Evolutionary conservation across 805 yeast species (phyloP).

Genomic region (Pichia deserticola): DNA sequence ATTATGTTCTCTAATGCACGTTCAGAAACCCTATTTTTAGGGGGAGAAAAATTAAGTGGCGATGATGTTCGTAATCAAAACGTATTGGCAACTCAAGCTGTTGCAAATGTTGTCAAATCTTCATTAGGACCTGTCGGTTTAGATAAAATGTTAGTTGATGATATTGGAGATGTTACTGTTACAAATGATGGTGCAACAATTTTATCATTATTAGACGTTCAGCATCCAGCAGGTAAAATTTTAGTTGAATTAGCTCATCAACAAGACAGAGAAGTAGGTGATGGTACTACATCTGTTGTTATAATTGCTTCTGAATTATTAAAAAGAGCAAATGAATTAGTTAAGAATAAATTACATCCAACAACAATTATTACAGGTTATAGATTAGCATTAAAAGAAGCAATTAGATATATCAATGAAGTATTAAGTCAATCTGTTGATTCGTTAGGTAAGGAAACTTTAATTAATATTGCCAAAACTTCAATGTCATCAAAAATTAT

Average conservation of each 20-base stretch:
- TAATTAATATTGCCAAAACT: constrained; percentile 89
- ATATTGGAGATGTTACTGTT: constrained; percentile 97
- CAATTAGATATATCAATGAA: constrained; percentile 77
- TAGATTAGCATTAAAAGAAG: constrained; percentile 87
- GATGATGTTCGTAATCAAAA: constrained; percentile 95
- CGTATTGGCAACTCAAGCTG: constrained; percentile 85
- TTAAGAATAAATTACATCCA: constrained; percentile 91
- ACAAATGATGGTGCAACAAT: constrained; percentile 99
- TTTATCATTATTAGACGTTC: constrained; percentile 82
- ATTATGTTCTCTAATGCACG: constrained; percentile 66
- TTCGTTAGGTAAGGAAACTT: constrained; percentile 70
- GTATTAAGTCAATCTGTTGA: constrained; percentile 78
- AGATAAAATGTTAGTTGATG: constrained; percentile 98
- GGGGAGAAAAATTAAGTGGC: constrained; percentile 94
- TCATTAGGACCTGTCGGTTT: constrained; percentile 97
- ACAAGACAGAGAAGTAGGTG: constrained; percentile 98
- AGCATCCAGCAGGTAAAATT: constrained; percentile 98
- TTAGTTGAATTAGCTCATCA: constrained; percentile 96
- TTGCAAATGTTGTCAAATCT: constrained; percentile 79
- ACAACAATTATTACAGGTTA: constrained; percentile 97
- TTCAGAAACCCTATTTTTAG: constrained; percentile 88
- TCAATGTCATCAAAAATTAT: constrained; percentile 96
- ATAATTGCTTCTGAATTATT: constrained; percentile 90
- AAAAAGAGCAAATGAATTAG: constrained; percentile 89
- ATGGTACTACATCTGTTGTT: constrained; percentile 85